Evolutionary conservation across 2,329 filamentous ascomycete genomes (phyloP), one percentile per base, ranked within the genome.

Genomic region (Pestalotiopsis fici): DNA sequence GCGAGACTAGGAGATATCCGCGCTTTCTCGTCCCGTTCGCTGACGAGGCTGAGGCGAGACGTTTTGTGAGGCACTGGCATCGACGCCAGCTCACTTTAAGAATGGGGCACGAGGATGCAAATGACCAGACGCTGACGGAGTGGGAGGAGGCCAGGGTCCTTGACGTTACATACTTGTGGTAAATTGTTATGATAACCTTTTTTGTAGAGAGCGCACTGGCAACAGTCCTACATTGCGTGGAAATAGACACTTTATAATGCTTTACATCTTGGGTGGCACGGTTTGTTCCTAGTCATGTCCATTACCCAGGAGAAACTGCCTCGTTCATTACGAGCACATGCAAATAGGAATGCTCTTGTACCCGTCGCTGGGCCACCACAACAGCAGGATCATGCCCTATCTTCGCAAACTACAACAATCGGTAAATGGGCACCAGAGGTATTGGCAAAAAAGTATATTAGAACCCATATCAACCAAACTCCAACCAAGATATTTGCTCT

Each of bases 21-120:
- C 78, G 85, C 54, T 88, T 87, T 79, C 78, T 91, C 15, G 71
- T 91, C 25, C 82, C 85, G 4, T 90, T 92, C 68, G 74, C 80
- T 15, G 85, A 86, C n/a, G 79, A 83, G 62, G 78, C 79, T 11
- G 87, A 88, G 69, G 88, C 88, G 23, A 82, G 81, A 65, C 80
- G 84, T 65, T 87, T 87, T 69, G 82, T 83, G 35, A 77, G 83
- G 68, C 68, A 70, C 64, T 84, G 82, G 82, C 82, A 85, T 71
- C 77, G 78, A 27, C 75, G 80, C 66, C 73, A 77, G 66, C 71
- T 84, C 66, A 69, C 55, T 65, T 54, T 76, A 27, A 69, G 37
- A 21, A 71, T 73, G 74, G 68, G 67, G 18, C 23, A 65, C 50
- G 25, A 56, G 39, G 50, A 64, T n/a, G 61, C 39, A 43, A 65